Evolutionary conservation across 2,329 filamentous ascomycete species (phyloP), one percentile per base, ranked within the genome.

Genomic region (Chaetomium sp.): DNA sequence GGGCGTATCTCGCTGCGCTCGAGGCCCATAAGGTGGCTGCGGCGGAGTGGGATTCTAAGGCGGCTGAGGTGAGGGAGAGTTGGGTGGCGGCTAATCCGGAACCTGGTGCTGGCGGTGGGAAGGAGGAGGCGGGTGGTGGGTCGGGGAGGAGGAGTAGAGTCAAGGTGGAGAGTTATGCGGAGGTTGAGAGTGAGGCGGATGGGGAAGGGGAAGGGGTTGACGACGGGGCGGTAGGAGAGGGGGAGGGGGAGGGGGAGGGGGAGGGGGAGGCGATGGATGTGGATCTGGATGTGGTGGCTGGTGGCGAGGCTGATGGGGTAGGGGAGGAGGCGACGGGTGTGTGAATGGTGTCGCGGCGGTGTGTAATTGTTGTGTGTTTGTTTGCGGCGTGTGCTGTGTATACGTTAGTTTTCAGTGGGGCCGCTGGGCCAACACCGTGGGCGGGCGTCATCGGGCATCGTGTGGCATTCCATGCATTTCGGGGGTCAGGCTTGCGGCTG

Each of bases 31-130:
- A 87, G 55, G 81, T 82, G 29, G 80, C 81, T 38, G 82, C 85
- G 9, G 84, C 82, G 58, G 82, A 84, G 62, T 98, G 93, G 92
- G 91, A 96, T 73, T 79, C 77, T 23, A 84, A 87, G 63, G 89
- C 90, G 3, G 77, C 80, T 29, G 81, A 82, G 62, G 81, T 86
- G 38, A 79, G 82, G 65, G 76, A 75, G 21, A 75, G 78, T 63
- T 90, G 86, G 66, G 82, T 85, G 63, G 78, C 75, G 65, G 81
- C 82, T 4, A 79, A 88, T 71, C 83, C 51, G 21, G n/a, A 5
- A 33, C 27, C 27, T 19, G 47, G 65, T 75, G n/a, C 72, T 76
- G 7, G 73, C 70, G n/a, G 74, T 75, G 38, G 72, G 66, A 63
- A 58, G 66, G 59, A 13, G 57, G 55, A 38, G 59, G 45, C 55